A percentile compares a stretch with the other conserved stretches of the same genome.
phyloP scores from a whole-genome alignment of 1,139 yeast genomes.

The Debaryomyces nepalensis region DNA sequence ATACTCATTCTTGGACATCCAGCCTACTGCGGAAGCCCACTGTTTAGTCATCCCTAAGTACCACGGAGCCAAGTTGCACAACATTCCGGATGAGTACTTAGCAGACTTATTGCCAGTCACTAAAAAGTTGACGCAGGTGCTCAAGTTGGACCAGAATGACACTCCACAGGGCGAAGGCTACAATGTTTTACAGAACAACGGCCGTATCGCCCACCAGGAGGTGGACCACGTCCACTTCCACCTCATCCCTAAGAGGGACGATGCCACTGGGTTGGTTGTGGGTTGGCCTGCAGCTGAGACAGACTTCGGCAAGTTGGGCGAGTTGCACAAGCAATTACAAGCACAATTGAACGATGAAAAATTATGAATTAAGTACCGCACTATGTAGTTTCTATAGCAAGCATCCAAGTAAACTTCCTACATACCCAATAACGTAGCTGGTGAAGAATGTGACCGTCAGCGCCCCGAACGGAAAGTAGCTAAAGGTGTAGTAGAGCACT shows the following conservation, averaged over 20 bases:
- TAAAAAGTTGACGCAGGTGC: slow-evolving; percentile 78
- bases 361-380: slow-evolving; percentile 22
- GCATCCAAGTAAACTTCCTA: slow-evolving; percentile 61
- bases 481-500: slow-evolving; percentile 82
- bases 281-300: slow-evolving; percentile 93
- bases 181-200: slow-evolving; percentile 90
- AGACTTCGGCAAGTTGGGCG: slow-evolving; percentile 69
- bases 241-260: slow-evolving; percentile 83
- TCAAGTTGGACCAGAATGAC: slow-evolving; percentile 59
- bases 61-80: slow-evolving; percentile 91
- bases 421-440: slow-evolving; percentile 76
- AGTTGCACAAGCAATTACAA: slow-evolving; percentile 63
- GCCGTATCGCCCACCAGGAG: slow-evolving; percentile 88
- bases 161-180: slow-evolving; percentile 78
- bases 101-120: slow-evolving; percentile 85
- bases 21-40: slow-evolving; percentile 89
- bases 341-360: slow-evolving; percentile 46
- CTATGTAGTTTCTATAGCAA: slow-evolving; percentile 25
- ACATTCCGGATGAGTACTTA: slow-evolving; percentile 87
- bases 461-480: slow-evolving; percentile 96
- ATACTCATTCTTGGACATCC: slow-evolving; percentile 88
- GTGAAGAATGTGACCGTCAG: slow-evolving; percentile 84
- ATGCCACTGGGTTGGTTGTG: slow-evolving; percentile 72
- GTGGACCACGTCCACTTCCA: slow-evolving; percentile 98
- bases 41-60: slow-evolving; percentile 86